Percentiles rank a stretch among this genome's conserved stretches.
These are phyloP conservation scores for Ceratorhiza oryzae-sativae DNA, from an alignment of 1,284 basidiomycete species.

Conservation along the genomic window DNA sequence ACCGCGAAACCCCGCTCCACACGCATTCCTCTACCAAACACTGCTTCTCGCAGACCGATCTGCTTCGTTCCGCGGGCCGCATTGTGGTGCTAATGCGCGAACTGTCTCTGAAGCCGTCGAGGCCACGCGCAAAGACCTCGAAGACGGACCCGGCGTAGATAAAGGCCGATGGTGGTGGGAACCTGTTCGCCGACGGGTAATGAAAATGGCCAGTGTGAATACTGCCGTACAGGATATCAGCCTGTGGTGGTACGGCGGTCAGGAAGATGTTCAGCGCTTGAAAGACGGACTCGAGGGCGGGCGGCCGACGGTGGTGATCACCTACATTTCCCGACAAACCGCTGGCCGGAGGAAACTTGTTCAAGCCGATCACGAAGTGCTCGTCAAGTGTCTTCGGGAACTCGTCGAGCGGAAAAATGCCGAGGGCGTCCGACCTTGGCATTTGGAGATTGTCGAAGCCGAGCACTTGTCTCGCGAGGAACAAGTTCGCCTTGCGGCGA, in stretches of 20 bases:
- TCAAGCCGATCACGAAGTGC: constrained; percentile 41
- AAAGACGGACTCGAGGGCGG: not conserved
- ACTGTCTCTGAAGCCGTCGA: constrained; percentile 40
- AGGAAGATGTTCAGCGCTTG: not conserved
- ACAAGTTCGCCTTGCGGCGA: constrained; percentile 41
- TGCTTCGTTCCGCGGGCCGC: constrained; percentile 38
- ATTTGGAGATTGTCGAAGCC: constrained; percentile 41
- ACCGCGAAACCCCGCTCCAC: constrained; percentile 2
- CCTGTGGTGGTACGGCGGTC: constrained; percentile 17
- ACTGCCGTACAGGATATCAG: constrained; percentile 23
- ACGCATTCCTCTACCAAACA: constrained; percentile 38
- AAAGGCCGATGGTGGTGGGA: constrained; percentile 41
- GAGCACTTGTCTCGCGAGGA: constrained; percentile 42
- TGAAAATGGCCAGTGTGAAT: constrained; percentile 37
- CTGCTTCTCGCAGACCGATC: constrained; percentile 42
- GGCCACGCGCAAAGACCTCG: constrained; percentile 32
- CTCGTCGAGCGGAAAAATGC: constrained; percentile 38
- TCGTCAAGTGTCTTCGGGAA: constrained; percentile 39
- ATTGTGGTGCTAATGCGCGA: constrained; percentile 32
- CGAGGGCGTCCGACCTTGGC: not conserved
- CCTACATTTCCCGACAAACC: constrained; percentile 43
- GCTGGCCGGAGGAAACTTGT: constrained; percentile 40
- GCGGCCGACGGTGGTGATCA: constrained; percentile 39
- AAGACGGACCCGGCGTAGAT: constrained; percentile 21
- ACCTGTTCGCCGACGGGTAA: constrained; percentile 38